Conservation (phyloP, 2,329 filamentous ascomycete species). For the Didymella glomerata region DNA sequence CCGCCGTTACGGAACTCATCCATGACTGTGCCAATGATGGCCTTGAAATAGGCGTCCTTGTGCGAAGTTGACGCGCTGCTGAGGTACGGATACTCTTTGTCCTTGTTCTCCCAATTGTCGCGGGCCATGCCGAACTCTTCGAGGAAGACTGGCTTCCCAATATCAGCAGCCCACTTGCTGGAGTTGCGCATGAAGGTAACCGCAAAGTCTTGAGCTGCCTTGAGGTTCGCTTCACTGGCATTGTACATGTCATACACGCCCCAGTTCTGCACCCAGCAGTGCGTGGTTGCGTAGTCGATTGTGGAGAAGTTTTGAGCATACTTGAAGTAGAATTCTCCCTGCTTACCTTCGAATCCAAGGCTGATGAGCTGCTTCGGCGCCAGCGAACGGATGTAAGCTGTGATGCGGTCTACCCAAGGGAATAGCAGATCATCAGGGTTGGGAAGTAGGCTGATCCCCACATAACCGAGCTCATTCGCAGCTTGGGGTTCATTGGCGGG, state of each 20-base stretch:
- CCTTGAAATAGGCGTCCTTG: slow-evolving; percentile 52
- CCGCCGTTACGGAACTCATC: slow-evolving; percentile 47
- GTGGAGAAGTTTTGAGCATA: slow-evolving; percentile 48
- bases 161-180: slow-evolving; percentile 46
- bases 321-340: slow-evolving; percentile 53
- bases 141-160: slow-evolving; percentile 51
- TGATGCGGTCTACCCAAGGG: slow-evolving; percentile 50
- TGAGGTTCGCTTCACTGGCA: slow-evolving; percentile 41
- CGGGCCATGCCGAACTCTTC: slow-evolving; percentile 54
- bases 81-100: slow-evolving; percentile 50
- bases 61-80: slow-evolving; percentile 47
- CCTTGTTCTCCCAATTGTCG: slow-evolving; percentile 52
- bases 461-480: slow-evolving; percentile 35
- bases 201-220: slow-evolving; percentile 49
- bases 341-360: slow-evolving; percentile 52
- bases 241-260: slow-evolving; percentile 53
- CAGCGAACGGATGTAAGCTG: slow-evolving; percentile 47
- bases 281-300: slow-evolving; percentile 52
- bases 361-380: slow-evolving; percentile 51
- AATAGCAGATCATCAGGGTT: slow-evolving; percentile 48
- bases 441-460: slow-evolving; percentile 40
- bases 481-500: slow-evolving; percentile 53
- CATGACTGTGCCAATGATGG: slow-evolving; percentile 50
- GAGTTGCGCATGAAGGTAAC: slow-evolving; percentile 46
- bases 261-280: slow-evolving; percentile 55